Conservation (phyloP, 2,329 filamentous ascomycete species). For the Tolypocladium tundrense region DNA sequence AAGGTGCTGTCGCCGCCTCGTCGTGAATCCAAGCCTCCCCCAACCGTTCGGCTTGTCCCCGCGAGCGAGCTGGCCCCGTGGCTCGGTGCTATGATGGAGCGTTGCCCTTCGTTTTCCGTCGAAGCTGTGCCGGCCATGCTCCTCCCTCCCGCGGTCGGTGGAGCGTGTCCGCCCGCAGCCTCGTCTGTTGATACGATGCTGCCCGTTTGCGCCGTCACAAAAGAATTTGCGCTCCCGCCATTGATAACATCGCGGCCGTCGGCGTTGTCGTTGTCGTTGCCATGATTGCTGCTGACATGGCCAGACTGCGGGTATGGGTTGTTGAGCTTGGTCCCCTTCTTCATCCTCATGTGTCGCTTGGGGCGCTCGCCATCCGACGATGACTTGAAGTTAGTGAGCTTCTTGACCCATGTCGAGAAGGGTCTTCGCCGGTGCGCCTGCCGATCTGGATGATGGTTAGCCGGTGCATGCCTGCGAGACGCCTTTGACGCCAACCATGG, state of each 20-base stretch:
- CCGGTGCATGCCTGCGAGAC: not conserved
- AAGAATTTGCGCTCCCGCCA: conserved; percentile 40
- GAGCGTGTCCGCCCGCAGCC: conserved; percentile 49
- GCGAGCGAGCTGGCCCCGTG: conserved; percentile 57
- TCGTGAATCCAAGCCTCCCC: conserved; percentile 55
- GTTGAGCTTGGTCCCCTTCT: conserved; percentile 58
- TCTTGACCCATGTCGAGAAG: conserved; percentile 91
- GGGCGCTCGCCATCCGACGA: conserved; percentile 49
- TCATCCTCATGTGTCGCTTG: conserved; percentile 35
- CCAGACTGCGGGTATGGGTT: conserved; percentile 88
- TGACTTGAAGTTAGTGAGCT: conserved; percentile 76
- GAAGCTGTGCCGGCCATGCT: conserved; percentile 71
- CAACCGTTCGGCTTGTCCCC: conserved; percentile 63
- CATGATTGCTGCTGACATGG: conserved; percentile 27
- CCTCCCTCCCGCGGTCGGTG: conserved; percentile 54
- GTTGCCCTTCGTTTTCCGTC: conserved; percentile 69
- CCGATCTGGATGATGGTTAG: conserved; percentile 43
- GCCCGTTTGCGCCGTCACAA: conserved; percentile 44
- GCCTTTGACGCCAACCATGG: not conserved
- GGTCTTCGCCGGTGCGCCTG: conserved; percentile 63
- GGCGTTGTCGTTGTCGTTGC: conserved; percentile 11
- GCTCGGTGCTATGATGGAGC: conserved; percentile 67
- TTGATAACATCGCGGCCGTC: conserved; percentile 12
- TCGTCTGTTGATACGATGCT: conserved; percentile 45
- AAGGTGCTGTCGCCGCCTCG: conserved; percentile 69